Conservation (phyloP, 202 grass and related monocot genomes). For the Brachypodium distachyon region DNA sequence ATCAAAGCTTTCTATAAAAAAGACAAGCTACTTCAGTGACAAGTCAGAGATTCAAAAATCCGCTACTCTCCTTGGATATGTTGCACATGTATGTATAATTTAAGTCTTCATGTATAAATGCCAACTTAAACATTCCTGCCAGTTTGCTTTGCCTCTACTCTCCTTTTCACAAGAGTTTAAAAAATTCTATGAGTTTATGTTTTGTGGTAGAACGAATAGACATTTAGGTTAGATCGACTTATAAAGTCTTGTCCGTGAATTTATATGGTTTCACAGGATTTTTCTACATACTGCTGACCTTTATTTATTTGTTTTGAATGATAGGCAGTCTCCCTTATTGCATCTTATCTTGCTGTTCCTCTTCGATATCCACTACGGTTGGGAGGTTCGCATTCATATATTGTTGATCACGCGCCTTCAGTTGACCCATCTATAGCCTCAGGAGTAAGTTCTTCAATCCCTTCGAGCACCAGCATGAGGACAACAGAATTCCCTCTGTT, state of each 20-base stretch:
- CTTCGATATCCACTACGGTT: conserved; percentile 81
- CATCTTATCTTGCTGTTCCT: conserved; percentile 74
- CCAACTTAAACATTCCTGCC: not conserved
- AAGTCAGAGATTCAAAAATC: conserved; percentile 69
- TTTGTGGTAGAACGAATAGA: not conserved
- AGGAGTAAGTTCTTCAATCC: conserved; percentile 22
- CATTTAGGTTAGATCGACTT: not conserved
- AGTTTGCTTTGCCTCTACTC: not conserved
- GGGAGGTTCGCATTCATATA: conserved; percentile 70
- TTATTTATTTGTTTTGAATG: conserved; percentile 27
- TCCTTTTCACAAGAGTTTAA: not conserved
- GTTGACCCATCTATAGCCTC: conserved; percentile 41
- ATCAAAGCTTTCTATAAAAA: conserved; percentile 47
- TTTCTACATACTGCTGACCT: not conserved
- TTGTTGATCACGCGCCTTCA: conserved; percentile 71
- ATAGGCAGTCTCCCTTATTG: conserved; percentile 65
- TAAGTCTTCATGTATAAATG: conserved; percentile 10
- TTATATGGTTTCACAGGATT: not conserved
- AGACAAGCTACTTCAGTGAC: conserved; percentile 67
- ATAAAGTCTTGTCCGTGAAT: not conserved
- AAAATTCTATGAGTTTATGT: conserved; percentile 8
- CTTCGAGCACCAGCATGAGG: conserved; percentile 23
- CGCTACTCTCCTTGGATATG: conserved; percentile 73
- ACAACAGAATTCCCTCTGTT: conserved; percentile 82
- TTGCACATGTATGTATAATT: conserved; percentile 67